Evolutionary conservation across 306 rosid species (phyloP).

Genomic region (Astragalus membranaceus): DNA sequence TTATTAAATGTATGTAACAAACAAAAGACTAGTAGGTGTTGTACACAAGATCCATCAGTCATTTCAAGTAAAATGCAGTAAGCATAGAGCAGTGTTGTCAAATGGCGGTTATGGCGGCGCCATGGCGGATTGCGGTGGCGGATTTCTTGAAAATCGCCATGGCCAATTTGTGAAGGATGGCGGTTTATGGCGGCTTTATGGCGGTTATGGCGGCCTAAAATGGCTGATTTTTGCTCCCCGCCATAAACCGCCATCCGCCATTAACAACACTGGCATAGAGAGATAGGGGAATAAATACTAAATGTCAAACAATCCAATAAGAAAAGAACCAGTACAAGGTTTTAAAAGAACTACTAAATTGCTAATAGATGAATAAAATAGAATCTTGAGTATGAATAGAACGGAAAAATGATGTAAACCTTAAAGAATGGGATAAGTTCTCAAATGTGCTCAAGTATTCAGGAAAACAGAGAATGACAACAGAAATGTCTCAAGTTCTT

Average conservation of each 20-base stretch:
- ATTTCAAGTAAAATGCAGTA: slow-evolving; percentile 3
- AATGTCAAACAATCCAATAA: background rate
- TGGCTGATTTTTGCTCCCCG: no score
- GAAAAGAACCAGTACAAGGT: background rate
- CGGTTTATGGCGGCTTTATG: no score
- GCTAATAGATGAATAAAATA: background rate
- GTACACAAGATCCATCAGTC: background rate
- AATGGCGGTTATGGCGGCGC: no score
- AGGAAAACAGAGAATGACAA: background rate
- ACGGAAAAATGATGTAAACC: background rate
- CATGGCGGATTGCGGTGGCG: no score
- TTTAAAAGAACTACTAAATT: background rate
- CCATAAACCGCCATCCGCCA: no score
- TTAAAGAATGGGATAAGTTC: slow-evolving; percentile 1
- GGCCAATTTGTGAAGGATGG: no score
- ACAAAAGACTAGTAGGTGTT: background rate
- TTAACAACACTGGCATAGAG: no score
- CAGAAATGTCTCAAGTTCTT: background rate
- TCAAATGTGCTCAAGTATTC: background rate
- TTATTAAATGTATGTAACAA: background rate
- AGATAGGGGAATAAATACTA: background rate
- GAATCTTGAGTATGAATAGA: background rate
- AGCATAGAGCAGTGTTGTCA: no score
- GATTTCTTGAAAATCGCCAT: no score
- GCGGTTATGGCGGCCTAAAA: no score